phyloP scores from a whole-genome alignment of 2,329 filamentous ascomycete genomes.

The Calonectria multiphialidica region DNA sequence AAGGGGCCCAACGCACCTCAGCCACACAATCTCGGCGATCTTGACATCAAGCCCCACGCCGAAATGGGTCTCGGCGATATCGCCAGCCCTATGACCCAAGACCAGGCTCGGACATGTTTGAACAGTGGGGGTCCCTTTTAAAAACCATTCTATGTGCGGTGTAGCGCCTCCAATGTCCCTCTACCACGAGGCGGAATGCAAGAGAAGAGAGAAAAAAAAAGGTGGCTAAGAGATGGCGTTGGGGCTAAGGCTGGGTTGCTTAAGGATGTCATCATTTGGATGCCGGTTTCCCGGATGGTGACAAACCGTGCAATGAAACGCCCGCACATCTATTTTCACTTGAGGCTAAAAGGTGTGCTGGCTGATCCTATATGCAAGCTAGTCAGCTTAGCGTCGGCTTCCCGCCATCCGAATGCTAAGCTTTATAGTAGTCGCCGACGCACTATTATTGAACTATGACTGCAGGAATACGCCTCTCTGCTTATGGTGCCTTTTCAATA shows the following conservation, averaged over 20 bases:
- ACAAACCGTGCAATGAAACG: background rate
- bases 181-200: background rate
- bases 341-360: background rate
- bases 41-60: background rate
- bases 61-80: background rate
- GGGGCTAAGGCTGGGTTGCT: background rate
- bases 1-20: background rate
- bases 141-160: background rate
- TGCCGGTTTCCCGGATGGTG: background rate
- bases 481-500: background rate
- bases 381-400: background rate
- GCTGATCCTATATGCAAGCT: background rate
- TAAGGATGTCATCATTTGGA: background rate
- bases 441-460: background rate
- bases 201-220: background rate
- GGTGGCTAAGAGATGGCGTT: too few relatives aligned
- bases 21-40: conserved; percentile 3
- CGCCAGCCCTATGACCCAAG: background rate
- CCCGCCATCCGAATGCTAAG: background rate
- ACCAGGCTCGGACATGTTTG: background rate
- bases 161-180: background rate
- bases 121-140: too few relatives aligned
- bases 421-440: background rate
- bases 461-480: background rate
- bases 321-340: background rate